Evolutionary conservation across 2,329 filamentous ascomycete species (phyloP).

Genomic region (Coniochaeta sp.): DNA sequence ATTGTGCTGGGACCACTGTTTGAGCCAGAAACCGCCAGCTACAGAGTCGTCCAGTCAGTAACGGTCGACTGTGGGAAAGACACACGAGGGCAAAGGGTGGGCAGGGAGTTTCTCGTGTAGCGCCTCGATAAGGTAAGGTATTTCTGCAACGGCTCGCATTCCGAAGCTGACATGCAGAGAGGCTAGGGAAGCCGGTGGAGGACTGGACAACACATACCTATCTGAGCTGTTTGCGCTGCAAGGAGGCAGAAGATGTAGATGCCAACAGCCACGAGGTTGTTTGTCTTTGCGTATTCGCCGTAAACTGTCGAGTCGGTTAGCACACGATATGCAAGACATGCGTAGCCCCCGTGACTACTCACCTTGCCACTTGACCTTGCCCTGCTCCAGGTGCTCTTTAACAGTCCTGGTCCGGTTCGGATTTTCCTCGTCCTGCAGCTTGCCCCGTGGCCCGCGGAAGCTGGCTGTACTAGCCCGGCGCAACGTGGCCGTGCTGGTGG

Average conservation of each 20-base stretch:
- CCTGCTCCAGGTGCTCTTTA: constrained; percentile 87
- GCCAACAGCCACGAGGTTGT: constrained; percentile 75
- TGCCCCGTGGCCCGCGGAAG: constrained; percentile 79
- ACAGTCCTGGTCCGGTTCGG: constrained; percentile 73
- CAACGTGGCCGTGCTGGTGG: constrained; percentile 71
- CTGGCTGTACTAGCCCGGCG: constrained; percentile 87
- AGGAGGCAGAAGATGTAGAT: constrained; percentile 75
- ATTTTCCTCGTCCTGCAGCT: constrained; percentile 77
- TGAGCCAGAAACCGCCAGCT: constrained; percentile 87
- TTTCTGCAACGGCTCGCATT: neutral
- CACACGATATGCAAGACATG: neutral
- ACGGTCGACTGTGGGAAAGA: neutral
- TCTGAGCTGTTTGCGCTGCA: constrained; percentile 72
- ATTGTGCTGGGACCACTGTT: constrained; percentile 84
- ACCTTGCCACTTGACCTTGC: constrained; percentile 90
- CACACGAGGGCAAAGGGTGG: neutral
- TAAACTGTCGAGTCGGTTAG: constrained; percentile 54
- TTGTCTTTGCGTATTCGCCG: constrained; percentile 87
- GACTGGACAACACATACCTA: constrained; percentile 47
- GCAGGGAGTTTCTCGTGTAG: neutral
- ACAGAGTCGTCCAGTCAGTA: neutral
- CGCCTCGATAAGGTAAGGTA: constrained; percentile 9
- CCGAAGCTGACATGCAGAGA: constrained; percentile 6
- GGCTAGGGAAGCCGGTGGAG: neutral
- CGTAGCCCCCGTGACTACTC: constrained; percentile 11